These are phyloP conservation scores for Blastomyces emzantsi DNA, from an alignment of 2,329 filamentous ascomycete genomes.

Conservation along the genomic window DNA sequence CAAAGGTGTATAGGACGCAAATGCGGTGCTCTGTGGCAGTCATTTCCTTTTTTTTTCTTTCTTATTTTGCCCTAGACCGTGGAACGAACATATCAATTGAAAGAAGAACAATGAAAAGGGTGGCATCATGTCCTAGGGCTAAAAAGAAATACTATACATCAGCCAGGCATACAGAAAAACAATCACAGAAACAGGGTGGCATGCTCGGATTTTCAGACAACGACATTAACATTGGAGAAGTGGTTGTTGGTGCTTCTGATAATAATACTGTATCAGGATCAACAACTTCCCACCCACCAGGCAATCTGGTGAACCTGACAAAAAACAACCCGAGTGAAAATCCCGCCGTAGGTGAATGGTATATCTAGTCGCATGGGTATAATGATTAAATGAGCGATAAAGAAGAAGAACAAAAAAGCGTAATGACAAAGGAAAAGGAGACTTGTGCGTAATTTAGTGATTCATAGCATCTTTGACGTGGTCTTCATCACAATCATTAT, in stretches of 20 bases:
- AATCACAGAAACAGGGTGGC: neutral
- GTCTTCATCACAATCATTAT: slow-evolving; percentile 18
- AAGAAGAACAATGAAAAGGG: neutral
- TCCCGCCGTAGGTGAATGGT: neutral
- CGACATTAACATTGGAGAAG: neutral
- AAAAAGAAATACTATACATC: neutral
- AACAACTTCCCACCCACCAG: neutral
- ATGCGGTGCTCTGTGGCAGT: neutral
- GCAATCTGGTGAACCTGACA: neutral
- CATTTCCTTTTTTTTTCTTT: neutral
- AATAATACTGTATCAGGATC: neutral
- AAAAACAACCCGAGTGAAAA: neutral
- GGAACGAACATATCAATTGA: neutral
- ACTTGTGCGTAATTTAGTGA: neutral
- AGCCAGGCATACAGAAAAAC: neutral
- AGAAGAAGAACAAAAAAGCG: neutral
- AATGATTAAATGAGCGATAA: neutral
- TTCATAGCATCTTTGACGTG: neutral
- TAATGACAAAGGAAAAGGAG: neutral
- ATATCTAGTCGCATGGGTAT: neutral
- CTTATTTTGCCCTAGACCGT: neutral
- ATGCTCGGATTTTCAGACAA: neutral
- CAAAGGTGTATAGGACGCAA: neutral
- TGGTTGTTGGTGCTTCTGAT: neutral
- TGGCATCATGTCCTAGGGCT: neutral